Conservation (phyloP, 2,329 filamentous ascomycete species). For the Zymoseptoria ardabiliae region DNA sequence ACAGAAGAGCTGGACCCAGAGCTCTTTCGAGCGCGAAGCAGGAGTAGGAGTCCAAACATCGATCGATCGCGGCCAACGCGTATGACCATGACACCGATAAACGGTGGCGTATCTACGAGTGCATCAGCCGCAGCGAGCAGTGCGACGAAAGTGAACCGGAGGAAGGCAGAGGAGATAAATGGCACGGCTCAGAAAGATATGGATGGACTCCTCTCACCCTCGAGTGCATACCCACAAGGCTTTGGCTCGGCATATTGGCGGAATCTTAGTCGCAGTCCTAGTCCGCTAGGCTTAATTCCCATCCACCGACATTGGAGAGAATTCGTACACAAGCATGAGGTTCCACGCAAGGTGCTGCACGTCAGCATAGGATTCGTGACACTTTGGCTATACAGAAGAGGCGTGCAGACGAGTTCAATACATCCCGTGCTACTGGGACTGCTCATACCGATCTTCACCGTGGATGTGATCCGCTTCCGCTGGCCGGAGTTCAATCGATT, state of each 20-base stretch:
- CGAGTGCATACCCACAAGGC: slow-evolving; percentile 39
- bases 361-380: slow-evolving; percentile 96
- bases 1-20: slow-evolving; percentile 42
- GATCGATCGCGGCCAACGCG: slow-evolving; percentile 18
- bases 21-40: slow-evolving; percentile 53
- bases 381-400: slow-evolving; percentile 73
- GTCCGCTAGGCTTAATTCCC: slow-evolving; percentile 86
- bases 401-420: slow-evolving; percentile 68
- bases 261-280: slow-evolving; percentile 84
- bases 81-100: slow-evolving; percentile 14
- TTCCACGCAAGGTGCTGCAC: slow-evolving; percentile 86
- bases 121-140: slow-evolving; percentile 8
- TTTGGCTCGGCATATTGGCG: slow-evolving; percentile 72
- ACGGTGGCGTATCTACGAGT: slow-evolving; percentile 18
- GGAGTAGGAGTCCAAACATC: slow-evolving; percentile 61
- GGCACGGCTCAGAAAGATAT: slow-evolving; percentile 17
- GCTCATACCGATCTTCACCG: slow-evolving; percentile 74
- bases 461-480: slow-evolving; percentile 76
- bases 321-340: slow-evolving; percentile 91
- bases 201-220: slow-evolving; percentile 27
- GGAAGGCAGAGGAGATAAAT: slow-evolving; percentile 27
- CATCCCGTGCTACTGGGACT: slow-evolving; percentile 75
- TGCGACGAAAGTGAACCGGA: slow-evolving; percentile 17
- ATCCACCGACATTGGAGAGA: slow-evolving; percentile 87
- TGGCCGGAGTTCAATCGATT: slow-evolving; percentile 74